A percentile compares a stretch with the other conserved stretches of the same genome.
Conservation (phyloP, 2,329 filamentous ascomycete species). For the Coniochaeta sp. region DNA sequence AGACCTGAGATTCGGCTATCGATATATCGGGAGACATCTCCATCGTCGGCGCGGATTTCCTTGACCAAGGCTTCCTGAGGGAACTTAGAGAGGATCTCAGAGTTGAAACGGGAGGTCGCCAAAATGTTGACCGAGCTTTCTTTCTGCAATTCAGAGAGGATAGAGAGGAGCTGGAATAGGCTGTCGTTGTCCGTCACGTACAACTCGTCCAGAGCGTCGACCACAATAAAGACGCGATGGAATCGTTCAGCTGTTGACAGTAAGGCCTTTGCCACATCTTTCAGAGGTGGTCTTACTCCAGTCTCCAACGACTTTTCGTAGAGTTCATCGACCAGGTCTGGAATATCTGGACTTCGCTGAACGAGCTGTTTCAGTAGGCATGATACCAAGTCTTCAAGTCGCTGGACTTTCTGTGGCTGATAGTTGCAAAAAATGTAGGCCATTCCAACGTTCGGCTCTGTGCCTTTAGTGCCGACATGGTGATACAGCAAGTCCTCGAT, state of each 20-base stretch:
- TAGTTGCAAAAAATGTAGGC: slow-evolving; percentile 41
- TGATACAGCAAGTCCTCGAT: slow-evolving; percentile 27
- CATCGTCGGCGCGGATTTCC: slow-evolving; percentile 7
- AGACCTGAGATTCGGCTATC: slow-evolving; percentile 5
- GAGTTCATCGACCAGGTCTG: slow-evolving; percentile 8
- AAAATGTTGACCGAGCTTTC: slow-evolving; percentile 14
- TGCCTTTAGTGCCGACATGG: slow-evolving; percentile 9
- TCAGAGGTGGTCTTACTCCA: no score
- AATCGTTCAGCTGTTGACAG: slow-evolving; percentile 10
- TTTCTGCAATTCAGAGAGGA: slow-evolving; percentile 11
- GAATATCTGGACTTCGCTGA: slow-evolving; percentile 15
- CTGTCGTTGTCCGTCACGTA: slow-evolving; percentile 1
- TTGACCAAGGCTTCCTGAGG: slow-evolving; percentile 1
- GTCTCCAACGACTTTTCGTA: no score
- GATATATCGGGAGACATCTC: slow-evolving; percentile 8
- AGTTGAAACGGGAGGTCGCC: slow-evolving; percentile 25
- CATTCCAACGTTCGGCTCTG: slow-evolving; percentile 23
- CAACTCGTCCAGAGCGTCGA: slow-evolving; percentile 22
- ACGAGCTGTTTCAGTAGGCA: slow-evolving; percentile 30
- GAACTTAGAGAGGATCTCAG: slow-evolving; percentile 20
- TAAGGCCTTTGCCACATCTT: slow-evolving; percentile 15
- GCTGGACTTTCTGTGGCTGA: slow-evolving; percentile 28
- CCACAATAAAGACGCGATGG: slow-evolving; percentile 15
- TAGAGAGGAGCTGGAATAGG: slow-evolving; percentile 7
- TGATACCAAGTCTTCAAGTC: slow-evolving; percentile 18